phyloP scores from a whole-genome alignment of 345 rosid species.

The Citrus unshiu region DNA sequence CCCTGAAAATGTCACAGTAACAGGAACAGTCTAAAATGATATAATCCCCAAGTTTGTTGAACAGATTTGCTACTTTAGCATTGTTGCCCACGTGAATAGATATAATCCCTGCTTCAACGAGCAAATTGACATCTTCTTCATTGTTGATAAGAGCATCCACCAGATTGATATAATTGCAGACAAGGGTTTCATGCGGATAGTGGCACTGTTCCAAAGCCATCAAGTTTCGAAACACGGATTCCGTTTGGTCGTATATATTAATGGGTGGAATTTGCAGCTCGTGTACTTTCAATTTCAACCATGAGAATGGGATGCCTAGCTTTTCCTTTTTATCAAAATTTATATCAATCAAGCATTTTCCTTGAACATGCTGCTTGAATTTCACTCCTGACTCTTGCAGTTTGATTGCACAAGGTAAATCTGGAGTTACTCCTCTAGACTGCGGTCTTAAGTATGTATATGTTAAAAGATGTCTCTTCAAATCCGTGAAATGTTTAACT shows the following conservation, averaged over 20 bases:
- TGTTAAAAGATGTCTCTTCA: background rate
- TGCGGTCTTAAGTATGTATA: no score
- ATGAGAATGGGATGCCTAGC: background rate
- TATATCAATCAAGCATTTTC: background rate
- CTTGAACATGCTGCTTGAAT: background rate
- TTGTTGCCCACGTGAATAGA: background rate
- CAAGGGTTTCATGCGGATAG: background rate
- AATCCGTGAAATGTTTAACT: background rate
- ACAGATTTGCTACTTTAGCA: background rate
- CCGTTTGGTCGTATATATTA: background rate
- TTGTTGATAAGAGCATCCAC: background rate
- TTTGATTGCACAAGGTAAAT: background rate
- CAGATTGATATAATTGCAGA: background rate
- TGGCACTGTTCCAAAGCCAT: background rate
- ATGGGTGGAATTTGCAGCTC: background rate
- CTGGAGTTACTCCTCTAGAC: background rate
- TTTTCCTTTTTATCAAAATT: background rate
- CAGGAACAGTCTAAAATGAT: background rate
- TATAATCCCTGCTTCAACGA: background rate
- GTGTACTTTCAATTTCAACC: background rate
- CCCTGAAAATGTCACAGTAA: background rate
- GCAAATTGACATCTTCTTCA: background rate
- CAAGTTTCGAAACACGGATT: background rate
- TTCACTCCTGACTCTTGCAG: background rate
- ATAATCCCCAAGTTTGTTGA: background rate